Base-by-base conservation (phyloP, 2,329 filamentous ascomycete genomes). In the Alternaria sp. region DNA sequence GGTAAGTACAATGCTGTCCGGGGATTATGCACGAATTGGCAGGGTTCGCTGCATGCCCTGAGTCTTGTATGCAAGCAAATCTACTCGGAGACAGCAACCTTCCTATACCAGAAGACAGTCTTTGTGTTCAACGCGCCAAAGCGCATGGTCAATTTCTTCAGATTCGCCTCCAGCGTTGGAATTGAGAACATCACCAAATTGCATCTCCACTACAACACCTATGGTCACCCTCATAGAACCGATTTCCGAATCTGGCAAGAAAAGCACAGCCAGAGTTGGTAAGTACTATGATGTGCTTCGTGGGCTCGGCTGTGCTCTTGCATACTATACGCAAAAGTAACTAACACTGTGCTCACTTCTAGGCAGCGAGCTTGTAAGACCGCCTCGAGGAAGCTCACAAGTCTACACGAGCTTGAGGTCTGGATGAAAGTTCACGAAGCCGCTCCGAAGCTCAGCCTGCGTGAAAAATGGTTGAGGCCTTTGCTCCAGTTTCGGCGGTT, bases 71-170 rank as follows among this genome's bases (percentile, higher is more conserved):
- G 70, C 65, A 75, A 72, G 54, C 68, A 70, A 36, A 47, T 77
- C 7, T 42, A 75, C 51, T 3, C 9, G 5, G 77, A 79, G 55
- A 63, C 69, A 16, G 44, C 68, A 9, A 18, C 51, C 3, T 63
- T 75, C n/a, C 61, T 78, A 24, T 79, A 79, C 56, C 44, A 57
- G 3, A 70, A 61, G 1, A 73, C 72, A 3, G 59, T 64, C 7
- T 77, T 79, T 57, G 62, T 70, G n/a, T 75, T 77, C 55, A 61
- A 65, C 16, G 64, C 72, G 7, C 69, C 75, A 7, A 60, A 60
- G 16, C 67, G 73, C 3, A 68, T 78, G 24, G 42, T 3, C 1
- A 64, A 63, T 41, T 78, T 78, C 56, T 61, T 78, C n/a, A 36
- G 24, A 4, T 38, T 59, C 11, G 55, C 75, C 3, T 65, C 73